Base-by-base conservation (phyloP, 78 protist genomes). In the Guillardia theta region DNA sequence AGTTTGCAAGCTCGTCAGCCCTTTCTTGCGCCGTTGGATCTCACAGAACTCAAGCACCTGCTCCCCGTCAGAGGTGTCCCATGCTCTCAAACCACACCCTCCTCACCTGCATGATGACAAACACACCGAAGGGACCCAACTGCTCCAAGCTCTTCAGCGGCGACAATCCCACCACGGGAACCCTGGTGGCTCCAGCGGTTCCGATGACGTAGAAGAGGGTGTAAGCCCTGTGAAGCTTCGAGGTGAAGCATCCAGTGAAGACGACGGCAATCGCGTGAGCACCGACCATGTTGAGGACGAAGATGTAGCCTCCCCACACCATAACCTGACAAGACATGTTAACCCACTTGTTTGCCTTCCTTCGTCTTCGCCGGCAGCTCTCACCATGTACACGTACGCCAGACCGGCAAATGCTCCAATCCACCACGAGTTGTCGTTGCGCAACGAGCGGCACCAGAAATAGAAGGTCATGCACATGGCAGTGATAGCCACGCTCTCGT, bases 301-400 rank as follows among this genome's bases (percentile, higher is more conserved):
- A 99, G 30, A 98, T 97, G 93, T 99, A 99, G 45, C 99, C 99
- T 8, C 99, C 99, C 99, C 99, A 99, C 41, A 70, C 83, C 83
- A 70, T 70, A 53, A 53, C 62, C 62, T 53, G 62, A 12, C 12
- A 12, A 53, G 33, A 53, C 62, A 53, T 18, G 12, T 53, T 53
- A 12, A 21, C 62, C 18, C 62, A 21, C 62, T 53, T 18, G 33
- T 18, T 53, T 53, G 12, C 62, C 18, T 18, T 53, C 62, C 18
- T 18, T 53, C 62, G 62, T 18, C 18, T 18, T 53, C 62, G 12
- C 62, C 18, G 33, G 12, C 62, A 1, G 99, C 96, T 47, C 96
- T n/a, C 39, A 44, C 95, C 99, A 97, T 96, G 95, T 93, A 95
- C 39, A 97, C 94, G 97, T 98, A 99, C 12, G 98, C 97, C n/a